phyloP scores from a whole-genome alignment of 2,329 filamentous ascomycete genomes.

The Stachybotrys echinatus region DNA sequence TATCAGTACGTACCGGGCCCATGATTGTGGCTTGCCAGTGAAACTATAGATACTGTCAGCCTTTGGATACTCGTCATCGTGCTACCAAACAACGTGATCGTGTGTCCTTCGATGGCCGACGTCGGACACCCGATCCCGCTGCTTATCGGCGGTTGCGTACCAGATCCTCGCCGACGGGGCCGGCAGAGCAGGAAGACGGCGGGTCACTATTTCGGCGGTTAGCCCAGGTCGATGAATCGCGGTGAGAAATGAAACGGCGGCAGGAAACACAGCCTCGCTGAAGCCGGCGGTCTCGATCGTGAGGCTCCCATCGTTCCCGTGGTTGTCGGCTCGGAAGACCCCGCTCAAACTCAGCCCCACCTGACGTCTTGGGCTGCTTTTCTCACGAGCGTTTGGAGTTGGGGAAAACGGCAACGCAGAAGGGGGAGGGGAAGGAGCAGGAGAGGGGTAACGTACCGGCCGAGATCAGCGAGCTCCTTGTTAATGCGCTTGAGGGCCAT shows the following conservation, averaged over 20 bases:
- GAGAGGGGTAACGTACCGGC: conserved; percentile 58
- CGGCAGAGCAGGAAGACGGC: conserved; percentile 96
- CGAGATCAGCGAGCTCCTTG: conserved; percentile 87
- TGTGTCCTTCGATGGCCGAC: too few species aligned
- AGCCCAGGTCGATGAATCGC: not conserved
- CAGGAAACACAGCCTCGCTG: not conserved
- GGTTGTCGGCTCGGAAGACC: conserved; percentile 16
- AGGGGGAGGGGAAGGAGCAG: conserved; percentile 7
- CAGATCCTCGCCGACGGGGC: conserved; percentile 94
- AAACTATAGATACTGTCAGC: conserved; percentile 57
- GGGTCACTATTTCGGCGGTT: conserved; percentile 64
- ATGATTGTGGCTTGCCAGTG: conserved; percentile 99
- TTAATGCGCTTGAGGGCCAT: conserved; percentile 95
- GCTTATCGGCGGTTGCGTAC: conserved; percentile 53
- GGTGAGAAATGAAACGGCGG: not conserved
- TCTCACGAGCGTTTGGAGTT: conserved; percentile 15
- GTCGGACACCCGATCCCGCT: too few species aligned
- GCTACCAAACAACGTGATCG: not conserved
- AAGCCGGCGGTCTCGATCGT: too few species aligned
- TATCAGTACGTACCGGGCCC: conserved; percentile 73
- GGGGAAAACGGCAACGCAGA: conserved; percentile 8
- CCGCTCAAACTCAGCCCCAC: conserved; percentile 31
- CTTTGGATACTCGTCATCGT: conserved; percentile 3
- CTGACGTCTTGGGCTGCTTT: conserved; percentile 24
- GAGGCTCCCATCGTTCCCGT: too few species aligned